Base-by-base conservation (phyloP, 768 basidiomycete genomes). In the Macrocybe gigantea region DNA sequence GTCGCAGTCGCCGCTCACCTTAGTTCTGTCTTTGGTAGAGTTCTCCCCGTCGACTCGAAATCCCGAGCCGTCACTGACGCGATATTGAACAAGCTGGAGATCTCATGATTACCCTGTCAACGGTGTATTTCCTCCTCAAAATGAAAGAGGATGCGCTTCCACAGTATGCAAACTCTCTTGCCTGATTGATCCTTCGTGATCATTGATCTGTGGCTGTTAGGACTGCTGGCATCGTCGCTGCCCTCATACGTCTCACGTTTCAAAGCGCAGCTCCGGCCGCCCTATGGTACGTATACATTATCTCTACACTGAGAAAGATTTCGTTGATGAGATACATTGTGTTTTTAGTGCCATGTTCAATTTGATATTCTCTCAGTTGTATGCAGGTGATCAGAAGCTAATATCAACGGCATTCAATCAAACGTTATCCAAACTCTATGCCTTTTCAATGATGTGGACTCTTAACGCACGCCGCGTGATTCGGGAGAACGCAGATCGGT, bases 371-470 rank as follows among this genome's bases (percentile, higher is more conserved):
- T 64, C 66, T 12, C 65, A 66, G 54, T 33, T 61, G 3, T 62
- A 62, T 40, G 15, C 49, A 5, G 56, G 59, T 1, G 38, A 54
- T 7, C 42, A 53, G 5, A 59, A 49, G 10, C 51, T 67, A 33
- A 57, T 64, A 3, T 60, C 61, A 1, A 59, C 57, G 3, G 62
- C 54, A 1, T 65, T 67, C 45, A 67, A 66, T 44, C 54, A 56
- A 51, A 49, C 54, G 8, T 49, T 67, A 7, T 64, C 67, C 7
- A 68, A 64, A 37, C 49, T 68, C n/a, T 68, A 67, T 42, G 67
- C 62, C 5, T 55, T 65, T 34, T 65, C 63, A 2, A 68, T 68
- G 66, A 64, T 68, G 65, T 68, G 65, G 64, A 65, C 65, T 2
- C 50, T 68, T 39, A 68, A 68, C 37, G 62, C 62, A 0, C 61